Evolutionary conservation across 108 stramenopile species (phyloP), one percentile per base, ranked within the genome.

Genomic region (Conticribra weissflogii): DNA sequence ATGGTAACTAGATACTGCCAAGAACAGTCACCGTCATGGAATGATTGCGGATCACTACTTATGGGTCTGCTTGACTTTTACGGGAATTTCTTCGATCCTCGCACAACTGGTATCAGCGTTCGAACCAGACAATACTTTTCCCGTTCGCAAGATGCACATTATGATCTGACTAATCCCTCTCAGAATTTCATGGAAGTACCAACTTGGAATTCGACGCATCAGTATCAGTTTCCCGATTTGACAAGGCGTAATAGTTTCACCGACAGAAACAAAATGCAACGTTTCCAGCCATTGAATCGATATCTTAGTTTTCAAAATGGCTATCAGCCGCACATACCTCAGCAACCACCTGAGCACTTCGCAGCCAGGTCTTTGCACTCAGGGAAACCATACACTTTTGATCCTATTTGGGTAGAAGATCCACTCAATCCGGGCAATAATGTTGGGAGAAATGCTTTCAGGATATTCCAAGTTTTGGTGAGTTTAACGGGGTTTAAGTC

Each of bases 351-450:
- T 1, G 12, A 36, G 3, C 45, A 57, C 1, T 12, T 27, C 49
- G n/a, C 65, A 14, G 3, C 41, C 34, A 45, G 16, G 23, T 33
- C 58, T 22, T 64, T 57, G 30, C 76, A 71, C 16, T 76, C 80
- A 44, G 76, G 81, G 12, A 72, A 71, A 60, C 85, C 88, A 12
- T 87, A 78, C 56, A 90, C 84, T 14, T 91, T 96, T 67, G 97
- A 97, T 81, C 97, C 96, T 7, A 80, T 97, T 30, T 95, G 90
- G 82, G 90, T 96, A 34, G 97, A 97, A 74, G 97, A 97, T 67
- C 97, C 96, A 5, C 69, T 97, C 34, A 82, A 84, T 45, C 63
- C 85, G 24, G 83, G 88, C 33, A 97, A 97, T 75, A 97, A 97
- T 72, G 94, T 97, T 33, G 96, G 96, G 32, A 72, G 96, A 23